These are phyloP conservation scores for Angomonas deanei DNA, from an alignment of 208 protist genomes.

Conservation along the genomic window DNA sequence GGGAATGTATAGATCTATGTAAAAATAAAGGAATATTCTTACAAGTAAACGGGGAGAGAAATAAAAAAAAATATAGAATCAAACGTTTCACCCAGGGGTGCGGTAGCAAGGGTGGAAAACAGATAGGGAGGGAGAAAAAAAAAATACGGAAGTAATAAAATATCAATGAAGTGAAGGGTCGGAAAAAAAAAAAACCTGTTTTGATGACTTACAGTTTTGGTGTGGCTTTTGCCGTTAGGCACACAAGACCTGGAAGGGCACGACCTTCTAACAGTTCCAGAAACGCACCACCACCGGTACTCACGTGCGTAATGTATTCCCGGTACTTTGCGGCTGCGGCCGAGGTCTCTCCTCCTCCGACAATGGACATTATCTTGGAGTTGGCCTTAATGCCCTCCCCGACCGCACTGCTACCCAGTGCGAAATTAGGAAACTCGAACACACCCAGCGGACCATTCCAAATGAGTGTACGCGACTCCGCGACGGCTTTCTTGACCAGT, in stretches of 20 bases:
- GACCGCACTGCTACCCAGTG: conserved; percentile 77
- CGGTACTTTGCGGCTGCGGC: conserved; percentile 87
- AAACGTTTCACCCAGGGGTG: not conserved
- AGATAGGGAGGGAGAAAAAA: not conserved
- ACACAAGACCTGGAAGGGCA: conserved; percentile 91
- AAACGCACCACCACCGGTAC: conserved; percentile 99
- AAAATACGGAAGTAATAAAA: not conserved
- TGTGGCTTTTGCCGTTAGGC: conserved; percentile 74
- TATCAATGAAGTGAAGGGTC: not conserved
- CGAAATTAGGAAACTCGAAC: conserved; percentile 97
- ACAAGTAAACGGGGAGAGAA: not conserved
- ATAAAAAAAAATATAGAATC: not conserved
- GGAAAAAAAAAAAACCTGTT: not conserved
- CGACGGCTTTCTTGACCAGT: conserved; percentile 66
- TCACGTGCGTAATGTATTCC: conserved; percentile 95
- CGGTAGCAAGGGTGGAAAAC: not conserved
- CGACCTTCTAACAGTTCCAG: conserved; percentile 99
- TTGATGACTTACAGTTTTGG: conserved; percentile 54
- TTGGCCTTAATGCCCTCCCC: conserved; percentile 72
- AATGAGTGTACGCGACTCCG: conserved; percentile 88
- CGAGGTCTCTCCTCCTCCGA: conserved; percentile 98
- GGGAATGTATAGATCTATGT: too few relatives aligned
- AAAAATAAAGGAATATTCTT: conserved; percentile 4
- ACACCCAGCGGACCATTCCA: conserved; percentile 98
- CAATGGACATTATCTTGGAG: conserved; percentile 86